phyloP scores from a whole-genome alignment of 2,329 filamentous ascomycete genomes.

The Colletotrichum chrysophilum region DNA sequence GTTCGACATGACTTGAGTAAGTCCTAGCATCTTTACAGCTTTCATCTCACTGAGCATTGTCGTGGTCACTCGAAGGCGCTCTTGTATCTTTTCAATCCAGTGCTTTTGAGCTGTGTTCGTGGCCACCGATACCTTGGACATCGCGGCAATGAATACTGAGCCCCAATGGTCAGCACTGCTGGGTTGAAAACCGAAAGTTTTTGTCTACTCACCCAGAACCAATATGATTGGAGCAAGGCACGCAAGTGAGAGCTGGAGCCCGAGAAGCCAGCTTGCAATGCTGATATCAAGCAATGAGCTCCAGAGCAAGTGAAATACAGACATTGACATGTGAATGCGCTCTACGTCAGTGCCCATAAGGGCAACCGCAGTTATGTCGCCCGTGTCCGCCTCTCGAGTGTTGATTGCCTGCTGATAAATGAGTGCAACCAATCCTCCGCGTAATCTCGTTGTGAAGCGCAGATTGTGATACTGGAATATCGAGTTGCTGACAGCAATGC shows the following conservation, averaged over 20 bases:
- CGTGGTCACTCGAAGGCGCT: slow-evolving; percentile 44
- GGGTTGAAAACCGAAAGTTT: background rate
- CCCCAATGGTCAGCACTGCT: fast-evolving
- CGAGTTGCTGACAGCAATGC: slow-evolving; percentile 30
- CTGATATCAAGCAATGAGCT: slow-evolving; percentile 29
- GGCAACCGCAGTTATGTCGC: slow-evolving; percentile 31
- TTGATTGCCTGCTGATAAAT: slow-evolving; percentile 28
- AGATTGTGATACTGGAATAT: slow-evolving; percentile 28
- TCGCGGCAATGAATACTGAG: slow-evolving; percentile 25
- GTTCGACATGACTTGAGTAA: slow-evolving; percentile 26
- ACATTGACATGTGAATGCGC: slow-evolving; percentile 28
- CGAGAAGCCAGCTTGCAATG: slow-evolving; percentile 33
- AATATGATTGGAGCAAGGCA: slow-evolving; percentile 30
- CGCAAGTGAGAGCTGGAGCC: slow-evolving; percentile 30
- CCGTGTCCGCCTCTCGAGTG: slow-evolving; percentile 25
- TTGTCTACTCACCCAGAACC: slow-evolving; percentile 11
- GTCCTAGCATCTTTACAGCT: slow-evolving; percentile 49
- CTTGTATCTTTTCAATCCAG: slow-evolving; percentile 49
- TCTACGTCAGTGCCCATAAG: slow-evolving; percentile 39
- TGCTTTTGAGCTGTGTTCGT: slow-evolving; percentile 28
- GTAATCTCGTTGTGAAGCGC: slow-evolving; percentile 26
- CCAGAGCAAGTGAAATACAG: slow-evolving; percentile 32
- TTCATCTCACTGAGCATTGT: slow-evolving; percentile 49
- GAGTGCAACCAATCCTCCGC: slow-evolving; percentile 27
- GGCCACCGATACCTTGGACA: slow-evolving; percentile 22